Base-by-base conservation (phyloP, 306 rosid genomes). In the Dryas alaskensis region DNA sequence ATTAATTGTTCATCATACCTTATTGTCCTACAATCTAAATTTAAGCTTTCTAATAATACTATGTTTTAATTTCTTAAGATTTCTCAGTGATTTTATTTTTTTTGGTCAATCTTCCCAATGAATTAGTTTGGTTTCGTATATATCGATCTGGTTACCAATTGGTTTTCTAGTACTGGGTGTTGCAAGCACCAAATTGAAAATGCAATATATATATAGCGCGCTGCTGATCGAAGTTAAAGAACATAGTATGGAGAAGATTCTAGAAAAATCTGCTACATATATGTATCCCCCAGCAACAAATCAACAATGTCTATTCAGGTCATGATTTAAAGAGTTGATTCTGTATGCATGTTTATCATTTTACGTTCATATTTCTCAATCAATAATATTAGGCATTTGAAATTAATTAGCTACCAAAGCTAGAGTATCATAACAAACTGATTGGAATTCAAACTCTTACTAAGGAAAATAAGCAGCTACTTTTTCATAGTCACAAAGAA, bases 401-500 rank as follows among this genome's bases (percentile, higher is more conserved):
- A 58, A 53, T 47, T 50, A 37, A 11, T 51, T 22, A 46, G 44
- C 3, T 40, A 43, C 62, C 64, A 19, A n/a, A 31, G 37, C 37
- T 31, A 31, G 37, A 10, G 42, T 43, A 55, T 71, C n/a, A 71
- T 71, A 8, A 13, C 45, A 57, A 57, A 13, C 54, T 12, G 65
- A 57, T 71, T 45, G 66, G 66, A 55, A 57, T 57, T 45, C 16
- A 71, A 71, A 71, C 53, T 22, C 2, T 57, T 58, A 54, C 10
- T 17, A 42, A 43, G 27, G 6, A 25, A 55, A 70, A 44, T 42
- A 42, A 37, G 37, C 45, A 14, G 16, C 42, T 59, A 39, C 62
- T 46, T 46, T 59, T 59, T 59, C 67, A 14, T 31, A 27, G 65
- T 22, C 19, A 48, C 58, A 72, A 63, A 72, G 62, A 62, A 62